These are phyloP conservation scores for Parasitella parasitica DNA, from an alignment of 371 early-diverging fungal genomes.

Conservation along the genomic window DNA sequence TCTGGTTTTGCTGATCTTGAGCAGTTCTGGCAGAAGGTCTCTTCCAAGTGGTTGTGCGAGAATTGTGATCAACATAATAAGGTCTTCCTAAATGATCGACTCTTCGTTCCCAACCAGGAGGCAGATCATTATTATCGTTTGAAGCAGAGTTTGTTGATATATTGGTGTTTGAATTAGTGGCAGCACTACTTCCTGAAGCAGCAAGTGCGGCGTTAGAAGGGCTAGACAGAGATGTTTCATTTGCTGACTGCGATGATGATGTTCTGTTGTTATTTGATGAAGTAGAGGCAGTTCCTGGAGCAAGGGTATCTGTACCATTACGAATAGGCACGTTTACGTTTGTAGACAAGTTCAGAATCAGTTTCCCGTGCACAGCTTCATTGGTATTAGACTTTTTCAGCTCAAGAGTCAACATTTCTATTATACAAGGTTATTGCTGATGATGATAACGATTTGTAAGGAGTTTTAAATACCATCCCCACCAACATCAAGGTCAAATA, in stretches of 20 bases:
- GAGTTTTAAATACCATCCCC: constrained; percentile 61
- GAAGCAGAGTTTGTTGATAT: neutral
- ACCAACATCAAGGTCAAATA: constrained; percentile 75
- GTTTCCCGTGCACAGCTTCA: constrained; percentile 85
- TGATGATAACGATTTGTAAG: neutral
- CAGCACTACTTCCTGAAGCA: neutral
- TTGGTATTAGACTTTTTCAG: constrained; percentile 80
- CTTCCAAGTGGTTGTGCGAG: constrained; percentile 75
- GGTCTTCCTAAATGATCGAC: constrained; percentile 67
- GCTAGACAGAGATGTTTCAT: constrained; percentile 10
- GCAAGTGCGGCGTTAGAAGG: neutral
- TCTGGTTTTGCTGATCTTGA: constrained; percentile 58
- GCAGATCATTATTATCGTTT: constrained; percentile 10
- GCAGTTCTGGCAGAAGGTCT: constrained; percentile 55
- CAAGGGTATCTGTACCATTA: constrained; percentile 45
- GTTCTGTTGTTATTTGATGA: neutral
- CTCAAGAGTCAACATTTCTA: constrained; percentile 88
- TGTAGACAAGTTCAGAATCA: constrained; percentile 71
- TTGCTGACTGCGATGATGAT: neutral
- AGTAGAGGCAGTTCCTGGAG: constrained; percentile 12
- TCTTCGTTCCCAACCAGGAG: constrained; percentile 71
- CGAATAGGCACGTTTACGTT: constrained; percentile 52
- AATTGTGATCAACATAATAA: constrained; percentile 76
- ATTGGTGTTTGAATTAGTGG: constrained; percentile 5
- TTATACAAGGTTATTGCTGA: neutral